phyloP scores from a whole-genome alignment of 805 yeast species.

The Ogataea trehaloabstinens region DNA sequence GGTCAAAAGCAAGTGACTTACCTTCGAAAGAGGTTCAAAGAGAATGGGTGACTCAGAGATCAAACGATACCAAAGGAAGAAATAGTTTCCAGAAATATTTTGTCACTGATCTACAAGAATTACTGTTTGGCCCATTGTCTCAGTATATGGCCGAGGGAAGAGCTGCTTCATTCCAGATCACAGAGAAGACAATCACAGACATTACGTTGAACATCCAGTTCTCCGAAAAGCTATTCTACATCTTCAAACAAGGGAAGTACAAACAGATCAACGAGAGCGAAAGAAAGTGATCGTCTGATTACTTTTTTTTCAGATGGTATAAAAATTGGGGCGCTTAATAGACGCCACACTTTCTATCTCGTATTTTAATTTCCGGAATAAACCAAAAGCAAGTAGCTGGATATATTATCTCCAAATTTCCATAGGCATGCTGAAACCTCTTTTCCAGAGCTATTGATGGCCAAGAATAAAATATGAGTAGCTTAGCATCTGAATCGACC shows the following conservation, averaged over 20 bases:
- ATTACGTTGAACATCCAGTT: slow-evolving; percentile 2
- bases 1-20: slow-evolving; percentile 36
- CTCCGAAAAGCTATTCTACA: slow-evolving; percentile 2
- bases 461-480: slow-evolving; percentile 1
- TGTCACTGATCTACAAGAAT: slow-evolving; percentile 4
- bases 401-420: slow-evolving; percentile 4
- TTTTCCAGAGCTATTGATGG: not conserved
- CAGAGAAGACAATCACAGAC: slow-evolving; percentile 2
- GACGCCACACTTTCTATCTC: not conserved
- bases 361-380: not conserved
- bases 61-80: slow-evolving; percentile 2
- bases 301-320: slow-evolving; percentile 2
- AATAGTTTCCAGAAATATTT: slow-evolving; percentile 3
- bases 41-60: slow-evolving; percentile 3
- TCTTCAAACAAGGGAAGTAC: slow-evolving; percentile 4
- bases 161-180: slow-evolving; percentile 1
- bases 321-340: slow-evolving; percentile 3
- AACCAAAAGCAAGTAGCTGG: not conserved
- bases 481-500: slow-evolving; percentile 1
- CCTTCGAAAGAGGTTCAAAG: slow-evolving; percentile 4
- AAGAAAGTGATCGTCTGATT: not conserved
- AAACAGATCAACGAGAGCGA: slow-evolving; percentile 3
- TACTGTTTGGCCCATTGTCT: slow-evolving; percentile 3
- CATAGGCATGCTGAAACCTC: not conserved
- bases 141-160: slow-evolving; percentile 5